Percentiles rank a stretch among this genome's conserved stretches.
These are phyloP conservation scores for Tolypocladium amazonense DNA, from an alignment of 2,329 filamentous ascomycete species.

Conservation along the genomic window DNA sequence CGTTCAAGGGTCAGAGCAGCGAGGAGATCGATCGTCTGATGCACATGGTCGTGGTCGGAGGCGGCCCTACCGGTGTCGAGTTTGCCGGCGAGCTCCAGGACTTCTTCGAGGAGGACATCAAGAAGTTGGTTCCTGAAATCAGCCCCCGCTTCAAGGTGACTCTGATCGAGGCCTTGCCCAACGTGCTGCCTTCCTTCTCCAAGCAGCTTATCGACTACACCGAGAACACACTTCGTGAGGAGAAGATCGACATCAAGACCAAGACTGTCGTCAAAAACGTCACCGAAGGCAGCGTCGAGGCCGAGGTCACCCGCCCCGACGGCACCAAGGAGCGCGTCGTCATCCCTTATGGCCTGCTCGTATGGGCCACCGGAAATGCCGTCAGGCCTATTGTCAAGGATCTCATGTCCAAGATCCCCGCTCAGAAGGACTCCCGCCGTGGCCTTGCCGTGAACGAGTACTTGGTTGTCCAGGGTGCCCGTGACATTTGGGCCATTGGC, in stretches of 20 bases:
- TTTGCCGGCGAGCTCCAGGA: constrained; percentile 97
- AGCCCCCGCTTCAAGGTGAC: constrained; percentile 93
- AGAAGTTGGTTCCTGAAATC: constrained; percentile 96
- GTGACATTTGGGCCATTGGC: constrained; percentile 96
- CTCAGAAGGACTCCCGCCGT: constrained; percentile 88
- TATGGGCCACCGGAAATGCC: constrained; percentile 97
- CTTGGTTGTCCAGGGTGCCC: constrained; percentile 91
- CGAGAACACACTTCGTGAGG: constrained; percentile 97
- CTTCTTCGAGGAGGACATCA: constrained; percentile 97
- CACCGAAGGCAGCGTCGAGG: constrained; percentile 85
- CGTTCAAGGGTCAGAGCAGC: constrained; percentile 87
- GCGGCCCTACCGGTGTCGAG: constrained; percentile 93
- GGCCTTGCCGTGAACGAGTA: constrained; percentile 97
- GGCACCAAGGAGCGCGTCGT: constrained; percentile 72
- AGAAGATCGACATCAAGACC: constrained; percentile 93
- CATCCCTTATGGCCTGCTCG: constrained; percentile 89
- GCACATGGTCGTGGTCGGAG: constrained; percentile 94
- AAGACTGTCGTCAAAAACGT: constrained; percentile 99
- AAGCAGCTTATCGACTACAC: constrained; percentile 99
- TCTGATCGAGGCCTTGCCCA: constrained; percentile 91
- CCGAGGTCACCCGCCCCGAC: constrained; percentile 70
- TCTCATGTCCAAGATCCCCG: constrained; percentile 83
- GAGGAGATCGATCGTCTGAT: constrained; percentile 89
- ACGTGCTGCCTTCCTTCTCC: constrained; percentile 94
- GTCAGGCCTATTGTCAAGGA: constrained; percentile 83